Evolutionary conservation across 2,329 filamentous ascomycete genomes (phyloP).

Genomic region (Beauveria sp.): DNA sequence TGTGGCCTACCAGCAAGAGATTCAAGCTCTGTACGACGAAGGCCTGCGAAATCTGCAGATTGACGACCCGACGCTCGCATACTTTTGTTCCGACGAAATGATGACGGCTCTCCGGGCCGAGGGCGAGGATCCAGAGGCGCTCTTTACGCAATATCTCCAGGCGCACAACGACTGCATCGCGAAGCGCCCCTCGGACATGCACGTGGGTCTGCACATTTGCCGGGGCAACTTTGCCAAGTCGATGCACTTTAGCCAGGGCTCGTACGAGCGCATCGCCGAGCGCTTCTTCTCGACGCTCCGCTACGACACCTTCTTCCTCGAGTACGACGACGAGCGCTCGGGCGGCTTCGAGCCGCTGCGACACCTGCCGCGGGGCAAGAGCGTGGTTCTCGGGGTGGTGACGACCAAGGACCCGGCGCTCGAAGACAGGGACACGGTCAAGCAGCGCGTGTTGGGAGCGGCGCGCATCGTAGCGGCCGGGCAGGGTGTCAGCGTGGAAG

Average conservation of each 20-base stretch:
- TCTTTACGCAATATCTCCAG: conserved; percentile 63
- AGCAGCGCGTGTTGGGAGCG: conserved; percentile 45
- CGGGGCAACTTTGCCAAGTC: conserved; percentile 53
- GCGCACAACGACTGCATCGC: conserved; percentile 65
- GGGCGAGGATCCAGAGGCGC: conserved; percentile 53
- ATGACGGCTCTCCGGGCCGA: conserved; percentile 47
- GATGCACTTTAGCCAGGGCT: conserved; percentile 56
- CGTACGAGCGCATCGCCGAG: conserved; percentile 54
- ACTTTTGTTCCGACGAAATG: conserved; percentile 65
- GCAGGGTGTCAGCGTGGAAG: conserved; percentile 50
- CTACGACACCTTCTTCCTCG: conserved; percentile 54
- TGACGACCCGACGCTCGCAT: conserved; percentile 54
- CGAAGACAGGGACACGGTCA: conserved; percentile 48
- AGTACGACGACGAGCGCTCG: conserved; percentile 51
- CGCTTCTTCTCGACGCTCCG: conserved; percentile 53
- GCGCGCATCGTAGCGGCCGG: conserved; percentile 61
- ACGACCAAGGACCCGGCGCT: conserved; percentile 53
- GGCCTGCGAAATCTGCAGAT: conserved; percentile 51
- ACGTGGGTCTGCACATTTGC: conserved; percentile 61
- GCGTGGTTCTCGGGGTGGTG: conserved; percentile 53
- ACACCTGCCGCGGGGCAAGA: conserved; percentile 51
- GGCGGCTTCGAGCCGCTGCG: conserved; percentile 55
- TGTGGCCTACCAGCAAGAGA: conserved; percentile 45
- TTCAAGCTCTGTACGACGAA: conserved; percentile 45
- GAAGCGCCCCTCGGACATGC: conserved; percentile 55